Evolutionary conservation across 1,284 basidiomycete species (phyloP).

Genomic region (Rhodotorula mucilaginosa): DNA sequence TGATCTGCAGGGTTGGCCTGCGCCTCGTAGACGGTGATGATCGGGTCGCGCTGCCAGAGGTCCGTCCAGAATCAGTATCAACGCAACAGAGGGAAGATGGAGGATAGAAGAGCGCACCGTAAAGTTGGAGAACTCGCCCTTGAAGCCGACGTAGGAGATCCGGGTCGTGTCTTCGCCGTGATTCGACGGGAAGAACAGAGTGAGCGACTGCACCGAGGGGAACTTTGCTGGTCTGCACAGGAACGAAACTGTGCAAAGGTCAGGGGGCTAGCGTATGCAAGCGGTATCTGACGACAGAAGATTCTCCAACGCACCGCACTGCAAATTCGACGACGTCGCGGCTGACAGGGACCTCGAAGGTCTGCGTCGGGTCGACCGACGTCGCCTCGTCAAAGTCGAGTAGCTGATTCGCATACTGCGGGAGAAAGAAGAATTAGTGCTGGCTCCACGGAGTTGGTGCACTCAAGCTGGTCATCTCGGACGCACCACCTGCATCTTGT

Average conservation of each 20-base stretch:
- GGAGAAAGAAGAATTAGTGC: background rate
- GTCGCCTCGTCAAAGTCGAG: constrained; percentile 45
- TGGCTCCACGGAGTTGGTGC: background rate
- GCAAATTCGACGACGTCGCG: constrained; percentile 42
- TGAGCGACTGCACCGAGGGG: constrained; percentile 38
- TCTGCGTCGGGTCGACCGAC: constrained; percentile 40
- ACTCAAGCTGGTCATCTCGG: background rate
- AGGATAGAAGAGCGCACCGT: constrained; percentile 13
- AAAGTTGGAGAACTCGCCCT: constrained; percentile 40
- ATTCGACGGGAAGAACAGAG: constrained; percentile 45
- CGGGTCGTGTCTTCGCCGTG: constrained; percentile 43
- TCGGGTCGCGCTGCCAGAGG: constrained; percentile 29
- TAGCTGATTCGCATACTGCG: constrained; percentile 36
- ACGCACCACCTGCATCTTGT: constrained; percentile 38
- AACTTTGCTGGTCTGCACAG: constrained; percentile 39
- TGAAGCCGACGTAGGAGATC: constrained; percentile 45
- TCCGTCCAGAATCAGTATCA: background rate
- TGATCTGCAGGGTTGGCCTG: constrained; percentile 45
- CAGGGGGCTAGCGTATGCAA: background rate
- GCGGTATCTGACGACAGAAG: background rate
- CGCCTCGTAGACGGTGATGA: constrained; percentile 44
- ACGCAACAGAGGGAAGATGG: background rate
- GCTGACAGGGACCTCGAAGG: constrained; percentile 41
- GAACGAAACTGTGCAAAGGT: background rate
- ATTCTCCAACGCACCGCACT: constrained; percentile 30